Percentiles rank a stretch among this genome's conserved stretches.
phyloP scores from a whole-genome alignment of 495 filamentous ascomycete species.

The Talaromyces liani region DNA sequence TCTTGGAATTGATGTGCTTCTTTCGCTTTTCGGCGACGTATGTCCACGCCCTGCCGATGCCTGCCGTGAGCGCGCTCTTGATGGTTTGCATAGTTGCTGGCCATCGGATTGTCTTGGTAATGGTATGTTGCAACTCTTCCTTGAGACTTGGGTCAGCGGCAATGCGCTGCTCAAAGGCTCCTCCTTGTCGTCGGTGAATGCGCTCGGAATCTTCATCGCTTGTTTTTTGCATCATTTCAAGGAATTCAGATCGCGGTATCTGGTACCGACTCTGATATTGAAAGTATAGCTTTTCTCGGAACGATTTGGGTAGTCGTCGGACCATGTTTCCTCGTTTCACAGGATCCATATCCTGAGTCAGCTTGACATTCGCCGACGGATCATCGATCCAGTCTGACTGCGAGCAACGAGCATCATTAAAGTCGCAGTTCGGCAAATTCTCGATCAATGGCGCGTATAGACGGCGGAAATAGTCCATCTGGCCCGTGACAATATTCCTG shows the following conservation, averaged over 20 bases:
- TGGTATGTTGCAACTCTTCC: constrained; percentile 59
- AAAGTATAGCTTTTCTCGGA: constrained; percentile 86
- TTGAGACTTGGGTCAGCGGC: constrained; percentile 61
- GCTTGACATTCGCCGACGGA: constrained; percentile 46
- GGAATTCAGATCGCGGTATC: constrained; percentile 76
- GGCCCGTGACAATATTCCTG: constrained; percentile 82
- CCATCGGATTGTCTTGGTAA: constrained; percentile 85
- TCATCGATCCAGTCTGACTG: constrained; percentile 59
- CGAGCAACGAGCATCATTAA: constrained; percentile 60
- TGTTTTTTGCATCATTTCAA: constrained; percentile 72
- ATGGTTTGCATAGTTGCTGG: constrained; percentile 76
- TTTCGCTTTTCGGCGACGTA: constrained; percentile 80
- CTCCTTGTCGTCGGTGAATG: constrained; percentile 67
- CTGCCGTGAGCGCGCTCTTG: constrained; percentile 74
- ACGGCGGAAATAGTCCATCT: constrained; percentile 83
- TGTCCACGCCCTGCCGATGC: constrained; percentile 55
- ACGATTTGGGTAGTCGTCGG: constrained; percentile 76
- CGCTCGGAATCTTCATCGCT: constrained; percentile 55
- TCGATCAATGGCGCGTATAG: constrained; percentile 85
- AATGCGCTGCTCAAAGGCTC: constrained; percentile 78
- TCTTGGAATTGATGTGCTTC: constrained; percentile 46
- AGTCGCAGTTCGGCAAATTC: constrained; percentile 79
- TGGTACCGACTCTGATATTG: constrained; percentile 84
- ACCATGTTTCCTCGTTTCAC: constrained; percentile 92
- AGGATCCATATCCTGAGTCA: constrained; percentile 88